Evolutionary conservation across 2,329 filamentous ascomycete genomes (phyloP).

Genomic region (Botrytis sinoallii): DNA sequence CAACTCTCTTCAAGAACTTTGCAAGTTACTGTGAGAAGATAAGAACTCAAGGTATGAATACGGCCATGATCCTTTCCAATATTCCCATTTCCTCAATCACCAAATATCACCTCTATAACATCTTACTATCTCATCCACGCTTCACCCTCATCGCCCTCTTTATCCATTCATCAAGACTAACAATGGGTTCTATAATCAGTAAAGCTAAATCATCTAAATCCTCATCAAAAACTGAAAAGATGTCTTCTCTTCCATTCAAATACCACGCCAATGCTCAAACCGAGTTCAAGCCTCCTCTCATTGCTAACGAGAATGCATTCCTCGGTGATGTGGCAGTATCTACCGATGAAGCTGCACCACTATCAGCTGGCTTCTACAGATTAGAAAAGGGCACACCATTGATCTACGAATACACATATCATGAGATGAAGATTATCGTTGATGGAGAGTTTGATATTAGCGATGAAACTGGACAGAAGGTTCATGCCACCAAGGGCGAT

Average conservation of each 20-base stretch:
- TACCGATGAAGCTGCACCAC: slow-evolving; percentile 50
- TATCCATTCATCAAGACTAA: slow-evolving; percentile 26
- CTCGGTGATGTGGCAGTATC: slow-evolving; percentile 53
- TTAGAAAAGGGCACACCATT: slow-evolving; percentile 61
- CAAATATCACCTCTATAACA: not conserved
- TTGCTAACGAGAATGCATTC: slow-evolving; percentile 62
- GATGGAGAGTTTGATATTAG: slow-evolving; percentile 59
- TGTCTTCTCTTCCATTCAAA: slow-evolving; percentile 32
- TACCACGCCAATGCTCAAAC: slow-evolving; percentile 54
- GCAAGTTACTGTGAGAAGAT: slow-evolving; percentile 14
- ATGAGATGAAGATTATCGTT: slow-evolving; percentile 67
- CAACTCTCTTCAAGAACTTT: not conserved
- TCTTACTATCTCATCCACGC: not conserved
- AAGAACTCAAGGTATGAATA: slow-evolving; percentile 25
- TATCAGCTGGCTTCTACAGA: slow-evolving; percentile 58
- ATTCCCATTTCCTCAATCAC: not conserved
- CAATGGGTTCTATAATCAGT: slow-evolving; percentile 36
- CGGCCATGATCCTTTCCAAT: not conserved
- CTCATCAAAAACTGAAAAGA: slow-evolving; percentile 23
- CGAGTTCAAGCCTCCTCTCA: slow-evolving; percentile 56
- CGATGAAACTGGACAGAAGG: slow-evolving; percentile 56
- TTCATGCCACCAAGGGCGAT: slow-evolving; percentile 57
- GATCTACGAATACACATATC: slow-evolving; percentile 61
- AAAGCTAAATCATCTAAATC: slow-evolving; percentile 31
- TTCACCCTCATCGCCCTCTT: not conserved